These are phyloP conservation scores for Wickerhamiella azymoides DNA, from an alignment of 805 yeast species.

Conservation along the genomic window DNA sequence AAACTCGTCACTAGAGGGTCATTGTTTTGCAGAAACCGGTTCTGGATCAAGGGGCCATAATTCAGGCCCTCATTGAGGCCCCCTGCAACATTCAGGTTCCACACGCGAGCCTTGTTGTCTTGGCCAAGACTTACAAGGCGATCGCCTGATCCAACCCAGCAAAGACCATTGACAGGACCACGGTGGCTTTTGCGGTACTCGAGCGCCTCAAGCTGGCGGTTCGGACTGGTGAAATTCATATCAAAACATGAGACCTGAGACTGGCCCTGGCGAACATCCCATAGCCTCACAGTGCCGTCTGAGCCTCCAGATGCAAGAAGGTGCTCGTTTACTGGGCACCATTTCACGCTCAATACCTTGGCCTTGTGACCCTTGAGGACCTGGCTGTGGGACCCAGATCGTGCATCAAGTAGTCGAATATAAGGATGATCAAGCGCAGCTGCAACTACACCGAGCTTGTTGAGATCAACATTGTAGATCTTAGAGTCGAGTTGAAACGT, in stretches of 20 bases:
- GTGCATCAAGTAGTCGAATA: conserved; percentile 55
- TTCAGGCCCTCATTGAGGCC: conserved; percentile 49
- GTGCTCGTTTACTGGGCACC: conserved; percentile 56
- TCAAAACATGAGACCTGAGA: conserved; percentile 55
- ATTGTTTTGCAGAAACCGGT: conserved; percentile 43
- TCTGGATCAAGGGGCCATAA: conserved; percentile 66
- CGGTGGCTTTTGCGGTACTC: conserved; percentile 48
- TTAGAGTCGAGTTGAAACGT: conserved; percentile 46
- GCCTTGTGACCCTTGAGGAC: conserved; percentile 51
- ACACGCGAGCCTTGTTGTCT: conserved; percentile 67
- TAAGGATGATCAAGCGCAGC: conserved; percentile 59
- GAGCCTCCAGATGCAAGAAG: conserved; percentile 66
- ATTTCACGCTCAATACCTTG: conserved; percentile 44
- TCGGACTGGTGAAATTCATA: conserved; percentile 32
- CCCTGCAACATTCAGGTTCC: conserved; percentile 50
- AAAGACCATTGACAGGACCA: conserved; percentile 63
- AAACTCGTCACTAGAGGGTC: conserved; percentile 41
- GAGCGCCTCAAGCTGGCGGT: conserved; percentile 20
- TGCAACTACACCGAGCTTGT: conserved; percentile 43
- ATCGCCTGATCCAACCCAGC: conserved; percentile 58
- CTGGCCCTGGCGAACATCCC: conserved; percentile 70
- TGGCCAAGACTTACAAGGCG: conserved; percentile 53
- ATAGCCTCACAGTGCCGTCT: conserved; percentile 65
- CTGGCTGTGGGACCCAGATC: conserved; percentile 62
- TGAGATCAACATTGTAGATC: conserved; percentile 54